These are phyloP conservation scores for Delitschia confertaspora DNA, from an alignment of 495 filamentous ascomycete genomes.

Conservation along the genomic window DNA sequence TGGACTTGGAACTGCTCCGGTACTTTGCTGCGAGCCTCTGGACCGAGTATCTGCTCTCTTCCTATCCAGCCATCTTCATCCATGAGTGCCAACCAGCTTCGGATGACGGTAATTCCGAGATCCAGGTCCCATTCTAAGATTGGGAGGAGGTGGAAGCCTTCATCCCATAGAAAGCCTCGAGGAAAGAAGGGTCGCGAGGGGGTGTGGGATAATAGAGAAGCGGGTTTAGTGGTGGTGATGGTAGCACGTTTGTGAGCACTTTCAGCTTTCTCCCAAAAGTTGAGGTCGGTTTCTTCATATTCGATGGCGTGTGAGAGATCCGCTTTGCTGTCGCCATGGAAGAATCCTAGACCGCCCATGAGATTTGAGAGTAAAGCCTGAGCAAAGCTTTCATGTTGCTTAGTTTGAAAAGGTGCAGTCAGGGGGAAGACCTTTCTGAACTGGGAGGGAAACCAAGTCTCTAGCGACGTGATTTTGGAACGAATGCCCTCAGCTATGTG, in stretches of 20 bases:
- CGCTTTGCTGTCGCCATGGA: conserved; percentile 73
- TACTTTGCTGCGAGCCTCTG: conserved; percentile 89
- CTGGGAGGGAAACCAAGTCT: conserved; percentile 1
- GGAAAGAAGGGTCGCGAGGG: conserved; percentile 96
- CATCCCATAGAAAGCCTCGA: conserved; percentile 93
- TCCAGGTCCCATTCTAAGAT: conserved; percentile 88
- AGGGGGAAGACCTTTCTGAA: conserved; percentile 34
- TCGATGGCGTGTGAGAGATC: conserved; percentile 81
- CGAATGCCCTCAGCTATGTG: too few species aligned
- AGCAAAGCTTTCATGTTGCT: conserved; percentile 67
- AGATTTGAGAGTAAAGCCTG: conserved; percentile 88
- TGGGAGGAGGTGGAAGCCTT: conserved; percentile 91
- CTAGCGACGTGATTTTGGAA: conserved; percentile 13
- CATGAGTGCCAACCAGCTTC: conserved; percentile 90
- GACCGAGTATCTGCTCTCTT: conserved; percentile 87
- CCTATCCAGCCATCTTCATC: conserved; percentile 97
- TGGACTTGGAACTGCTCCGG: conserved; percentile 87
- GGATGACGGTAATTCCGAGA: conserved; percentile 76
- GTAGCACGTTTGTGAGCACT: conserved; percentile 59
- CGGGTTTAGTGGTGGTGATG: conserved; percentile 65
- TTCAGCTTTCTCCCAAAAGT: conserved; percentile 92
- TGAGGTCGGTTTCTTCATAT: conserved; percentile 90
- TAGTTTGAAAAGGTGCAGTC: conserved; percentile 61
- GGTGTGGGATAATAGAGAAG: conserved; percentile 82
- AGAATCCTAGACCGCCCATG: conserved; percentile 89